Percentiles rank a stretch among this genome's conserved stretches.
These are phyloP conservation scores for Ensete glaucum DNA, from an alignment of 176 grass and related monocot genomes.

Conservation along the genomic window DNA sequence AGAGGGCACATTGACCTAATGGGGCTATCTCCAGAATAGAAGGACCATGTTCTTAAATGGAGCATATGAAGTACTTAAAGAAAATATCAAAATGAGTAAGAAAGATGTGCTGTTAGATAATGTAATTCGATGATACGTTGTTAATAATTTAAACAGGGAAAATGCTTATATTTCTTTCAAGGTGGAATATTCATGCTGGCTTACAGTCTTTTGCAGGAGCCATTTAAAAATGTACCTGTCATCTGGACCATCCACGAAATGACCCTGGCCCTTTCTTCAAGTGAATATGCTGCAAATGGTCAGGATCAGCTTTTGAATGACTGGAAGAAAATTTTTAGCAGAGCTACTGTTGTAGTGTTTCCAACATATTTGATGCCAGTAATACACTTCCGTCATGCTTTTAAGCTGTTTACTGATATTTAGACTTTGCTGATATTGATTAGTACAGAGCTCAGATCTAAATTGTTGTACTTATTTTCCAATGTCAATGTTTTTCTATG, in stretches of 20 bases:
- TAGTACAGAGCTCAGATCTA: neutral
- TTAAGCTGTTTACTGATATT: slow-evolving; percentile 1
- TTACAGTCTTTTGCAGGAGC: slow-evolving; percentile 91
- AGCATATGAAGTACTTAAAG: neutral
- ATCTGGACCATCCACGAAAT: slow-evolving; percentile 91
- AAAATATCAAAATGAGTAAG: neutral
- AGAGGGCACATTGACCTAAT: neutral
- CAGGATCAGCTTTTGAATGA: slow-evolving; percentile 56
- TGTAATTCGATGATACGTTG: neutral
- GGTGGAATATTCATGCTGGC: slow-evolving; percentile 15
- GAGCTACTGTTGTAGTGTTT: slow-evolving; percentile 86
- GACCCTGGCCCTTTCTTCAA: slow-evolving; percentile 46
- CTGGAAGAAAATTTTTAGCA: slow-evolving; percentile 76
- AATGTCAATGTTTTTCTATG: neutral
- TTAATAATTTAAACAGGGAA: neutral
- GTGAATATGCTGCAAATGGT: slow-evolving; percentile 54
- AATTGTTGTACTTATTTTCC: slow-evolving; percentile 9
- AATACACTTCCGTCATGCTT: slow-evolving; percentile 27
- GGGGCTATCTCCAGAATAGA: neutral
- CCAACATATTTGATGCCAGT: slow-evolving; percentile 83
- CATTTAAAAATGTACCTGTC: slow-evolving; percentile 90
- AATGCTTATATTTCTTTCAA: neutral
- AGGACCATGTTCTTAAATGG: neutral
- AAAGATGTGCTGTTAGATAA: neutral
- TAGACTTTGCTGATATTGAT: neutral